These are phyloP conservation scores for Lipomyces sp. DNA, from an alignment of 805 yeast species.

Conservation along the genomic window DNA sequence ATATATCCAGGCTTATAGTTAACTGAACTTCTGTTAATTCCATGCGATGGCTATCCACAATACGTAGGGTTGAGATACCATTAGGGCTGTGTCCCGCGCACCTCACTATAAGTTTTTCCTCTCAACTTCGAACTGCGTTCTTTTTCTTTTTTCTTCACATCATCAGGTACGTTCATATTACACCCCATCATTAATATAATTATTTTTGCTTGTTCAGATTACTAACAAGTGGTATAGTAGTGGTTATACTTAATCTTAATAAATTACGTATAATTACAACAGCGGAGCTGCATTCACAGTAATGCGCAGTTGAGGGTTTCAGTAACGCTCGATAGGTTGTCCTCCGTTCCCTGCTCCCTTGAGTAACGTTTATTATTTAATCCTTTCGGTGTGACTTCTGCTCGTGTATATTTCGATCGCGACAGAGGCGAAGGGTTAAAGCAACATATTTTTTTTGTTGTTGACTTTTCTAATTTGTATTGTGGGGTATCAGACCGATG, in stretches of 20 bases:
- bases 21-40: no score
- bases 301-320: conserved; percentile 38
- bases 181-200: background rate
- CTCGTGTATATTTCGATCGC: conserved; percentile 11
- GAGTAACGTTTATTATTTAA: conserved; percentile 25
- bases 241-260: conserved; percentile 38
- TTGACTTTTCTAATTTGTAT: background rate
- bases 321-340: conserved; percentile 31
- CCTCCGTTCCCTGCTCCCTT: conserved; percentile 40
- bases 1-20: no score
- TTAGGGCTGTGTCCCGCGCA: background rate
- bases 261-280: conserved; percentile 35
- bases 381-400: conserved; percentile 33
- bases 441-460: conserved; percentile 24
- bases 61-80: background rate
- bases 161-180: conserved; percentile 34
- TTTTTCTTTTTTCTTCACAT: conserved; percentile 31
- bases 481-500: background rate
- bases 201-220: background rate
- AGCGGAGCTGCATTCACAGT: conserved; percentile 34
- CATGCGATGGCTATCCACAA: no score
- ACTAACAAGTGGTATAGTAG: conserved; percentile 34
- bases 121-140: background rate
- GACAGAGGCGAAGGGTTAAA: conserved; percentile 31
- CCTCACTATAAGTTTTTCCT: background rate